Evolutionary conservation across 352 stramenopile genomes (phyloP).

Genomic region (Phytophthora litchii): DNA sequence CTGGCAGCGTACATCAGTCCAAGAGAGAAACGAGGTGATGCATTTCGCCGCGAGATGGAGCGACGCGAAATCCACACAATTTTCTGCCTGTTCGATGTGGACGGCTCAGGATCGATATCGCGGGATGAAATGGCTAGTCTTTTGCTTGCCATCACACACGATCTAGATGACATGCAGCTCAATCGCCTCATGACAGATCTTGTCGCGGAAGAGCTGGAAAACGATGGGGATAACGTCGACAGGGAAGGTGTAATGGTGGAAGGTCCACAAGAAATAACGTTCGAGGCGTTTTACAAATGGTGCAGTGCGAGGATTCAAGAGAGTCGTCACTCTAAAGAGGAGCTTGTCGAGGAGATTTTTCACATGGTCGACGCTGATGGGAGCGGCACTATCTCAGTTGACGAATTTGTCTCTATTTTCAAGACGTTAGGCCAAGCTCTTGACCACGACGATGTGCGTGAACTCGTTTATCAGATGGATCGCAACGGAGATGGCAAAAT

Average conservation of each 20-base stretch:
- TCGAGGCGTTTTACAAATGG: constrained; percentile 78
- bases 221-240: constrained; percentile 23
- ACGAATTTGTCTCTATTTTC: constrained; percentile 79
- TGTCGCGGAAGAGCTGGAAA: constrained; percentile 37
- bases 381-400: constrained; percentile 70
- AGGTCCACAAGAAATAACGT: constrained; percentile 57
- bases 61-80: constrained; percentile 75
- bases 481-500: constrained; percentile 80
- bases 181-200: constrained; percentile 66
- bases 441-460: constrained; percentile 73
- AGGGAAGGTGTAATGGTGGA: constrained; percentile 17
- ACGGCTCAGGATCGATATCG: constrained; percentile 65
- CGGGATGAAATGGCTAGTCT: constrained; percentile 66
- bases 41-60: constrained; percentile 66
- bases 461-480: constrained; percentile 80
- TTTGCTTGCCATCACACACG: constrained; percentile 65
- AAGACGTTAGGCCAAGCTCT: constrained; percentile 71
- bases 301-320: constrained; percentile 68
- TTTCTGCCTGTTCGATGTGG: constrained; percentile 70
- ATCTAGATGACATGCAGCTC: constrained; percentile 65
- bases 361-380: constrained; percentile 68
- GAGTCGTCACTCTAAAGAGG: constrained; percentile 54
- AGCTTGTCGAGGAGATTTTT: constrained; percentile 75
- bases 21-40: constrained; percentile 55
- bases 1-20: constrained; percentile 51